phyloP scores from a whole-genome alignment of 169 alveolate genomes.

The Plasmodium sp. region DNA sequence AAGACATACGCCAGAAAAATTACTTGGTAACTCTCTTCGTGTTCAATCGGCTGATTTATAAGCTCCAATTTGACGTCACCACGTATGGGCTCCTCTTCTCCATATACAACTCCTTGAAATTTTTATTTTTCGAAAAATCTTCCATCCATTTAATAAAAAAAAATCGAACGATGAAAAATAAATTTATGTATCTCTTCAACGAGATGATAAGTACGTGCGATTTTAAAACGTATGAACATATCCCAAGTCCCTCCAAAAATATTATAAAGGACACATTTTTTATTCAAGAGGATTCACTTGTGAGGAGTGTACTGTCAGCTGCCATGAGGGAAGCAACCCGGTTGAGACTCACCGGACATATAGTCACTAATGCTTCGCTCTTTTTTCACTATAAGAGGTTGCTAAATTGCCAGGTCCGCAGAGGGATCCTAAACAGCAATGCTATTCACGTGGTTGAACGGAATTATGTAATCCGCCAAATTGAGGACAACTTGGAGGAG shows the following conservation, averaged over 20 bases:
- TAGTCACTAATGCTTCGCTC: neutral
- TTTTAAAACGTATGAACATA: constrained; percentile 12
- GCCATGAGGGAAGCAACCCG: neutral
- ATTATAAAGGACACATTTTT: neutral
- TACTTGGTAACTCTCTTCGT: constrained; percentile 5
- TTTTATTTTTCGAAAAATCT: constrained; percentile 19
- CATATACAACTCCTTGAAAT: constrained; percentile 18
- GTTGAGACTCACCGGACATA: constrained; percentile 23
- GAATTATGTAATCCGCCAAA: constrained; percentile 1
- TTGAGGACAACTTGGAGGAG: neutral
- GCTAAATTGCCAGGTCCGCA: neutral
- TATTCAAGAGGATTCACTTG: neutral
- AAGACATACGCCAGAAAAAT: neutral
- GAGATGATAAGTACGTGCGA: neutral
- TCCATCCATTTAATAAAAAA: neutral
- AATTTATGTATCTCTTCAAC: constrained; percentile 23
- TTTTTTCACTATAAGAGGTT: constrained; percentile 1
- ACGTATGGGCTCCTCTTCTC: constrained; percentile 10
- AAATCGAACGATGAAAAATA: constrained; percentile 8
- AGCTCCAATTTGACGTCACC: constrained; percentile 11
- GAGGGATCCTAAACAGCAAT: neutral
- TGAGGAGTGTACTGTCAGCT: constrained; percentile 13
- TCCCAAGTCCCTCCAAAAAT: constrained; percentile 1
- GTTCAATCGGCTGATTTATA: constrained; percentile 18
- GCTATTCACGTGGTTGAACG: neutral